Conservation (phyloP, 495 filamentous ascomycete genomes). For the Aspergillus sclerotiicarbonarius region DNA sequence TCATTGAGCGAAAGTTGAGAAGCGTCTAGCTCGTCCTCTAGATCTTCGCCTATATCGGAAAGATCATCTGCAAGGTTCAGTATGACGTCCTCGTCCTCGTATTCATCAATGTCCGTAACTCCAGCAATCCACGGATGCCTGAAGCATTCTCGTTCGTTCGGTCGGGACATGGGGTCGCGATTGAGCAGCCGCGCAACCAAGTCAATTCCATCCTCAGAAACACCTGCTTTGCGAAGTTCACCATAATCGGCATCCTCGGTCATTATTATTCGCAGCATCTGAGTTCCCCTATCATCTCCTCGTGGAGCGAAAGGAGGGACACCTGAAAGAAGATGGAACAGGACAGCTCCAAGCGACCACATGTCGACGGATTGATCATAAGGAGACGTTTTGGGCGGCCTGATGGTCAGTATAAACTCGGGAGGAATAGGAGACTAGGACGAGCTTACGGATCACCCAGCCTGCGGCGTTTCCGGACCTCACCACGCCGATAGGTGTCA, state of each 20-base stretch:
- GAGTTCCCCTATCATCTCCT: conserved; percentile 51
- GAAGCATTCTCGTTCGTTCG: conserved; percentile 61
- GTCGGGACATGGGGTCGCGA: conserved; percentile 64
- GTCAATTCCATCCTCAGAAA: conserved; percentile 66
- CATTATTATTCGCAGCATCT: conserved; percentile 84
- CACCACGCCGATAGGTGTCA: conserved; percentile 43
- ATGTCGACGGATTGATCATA: conserved; percentile 91
- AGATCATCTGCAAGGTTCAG: conserved; percentile 37
- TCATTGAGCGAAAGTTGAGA: conserved; percentile 62
- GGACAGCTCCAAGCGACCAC: conserved; percentile 89
- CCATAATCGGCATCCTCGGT: conserved; percentile 60
- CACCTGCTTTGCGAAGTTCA: conserved; percentile 50
- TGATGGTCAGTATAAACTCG: conserved; percentile 25
- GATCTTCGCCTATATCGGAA: conserved; percentile 42
- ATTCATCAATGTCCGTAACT: conserved; percentile 45
- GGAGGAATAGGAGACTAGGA: background rate
- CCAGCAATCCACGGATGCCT: conserved; percentile 65
- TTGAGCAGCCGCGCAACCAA: conserved; percentile 77
- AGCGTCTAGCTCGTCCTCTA: conserved; percentile 50
- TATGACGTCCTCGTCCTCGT: conserved; percentile 46
- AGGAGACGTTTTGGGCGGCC: conserved; percentile 48
- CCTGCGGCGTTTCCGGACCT: conserved; percentile 52
- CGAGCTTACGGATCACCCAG: conserved; percentile 45
- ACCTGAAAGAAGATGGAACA: conserved; percentile 76
- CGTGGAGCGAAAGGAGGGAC: conserved; percentile 74